Base-by-base conservation (phyloP, 148 eudicot species). In the Diospyros kaki region DNA sequence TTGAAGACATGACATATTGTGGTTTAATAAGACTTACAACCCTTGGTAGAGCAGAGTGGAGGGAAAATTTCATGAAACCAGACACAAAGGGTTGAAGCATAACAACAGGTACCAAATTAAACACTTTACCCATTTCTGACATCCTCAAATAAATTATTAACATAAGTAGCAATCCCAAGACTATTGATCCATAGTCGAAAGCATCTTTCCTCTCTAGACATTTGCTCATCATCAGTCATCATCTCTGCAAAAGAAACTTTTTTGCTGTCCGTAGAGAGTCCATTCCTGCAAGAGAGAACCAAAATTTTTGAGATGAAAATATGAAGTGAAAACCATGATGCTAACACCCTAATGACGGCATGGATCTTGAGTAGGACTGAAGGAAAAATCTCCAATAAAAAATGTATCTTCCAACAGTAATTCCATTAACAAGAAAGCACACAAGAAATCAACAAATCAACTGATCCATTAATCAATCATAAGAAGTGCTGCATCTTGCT, bases 171-270 rank as follows among this genome's bases (percentile, higher is more conserved):
- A 75, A 82, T 88, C 44, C 99, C 99, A 78, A 92, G 89, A 84
- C 99, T 92, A 76, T 95, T 92, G 85, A 92, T 95, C 99, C 99
- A 95, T 75, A 95, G 83, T 72, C 99, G 84, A 80, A 92, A 95
- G 84, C 97, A 95, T 78, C 99, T 90, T 81, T 90, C 99, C 67
- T 95, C 99, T 79, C 99, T 87, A 66, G 97, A 95, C 65, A 92
- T 91, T 81, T 81, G 89, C 76, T 88, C 92, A 83, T 95, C 99
- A 81, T 92, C 99, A 1, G 89, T 83, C 96, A 95, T 92, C 97
- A 92, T 95, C 85, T 95, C 99, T 39, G 99, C 99, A 77, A 89
- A 92, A 42, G 97, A 87, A 52, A 85, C 60, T 70, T 90, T 92
- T 77, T 84, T 90, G 84, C 75, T 81, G 72, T 90, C 96, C 60